A percentile compares a stretch with the other conserved stretches of the same genome.
These are phyloP conservation scores for Neurospora terricola DNA, from an alignment of 495 filamentous ascomycete genomes.

Conservation along the genomic window DNA sequence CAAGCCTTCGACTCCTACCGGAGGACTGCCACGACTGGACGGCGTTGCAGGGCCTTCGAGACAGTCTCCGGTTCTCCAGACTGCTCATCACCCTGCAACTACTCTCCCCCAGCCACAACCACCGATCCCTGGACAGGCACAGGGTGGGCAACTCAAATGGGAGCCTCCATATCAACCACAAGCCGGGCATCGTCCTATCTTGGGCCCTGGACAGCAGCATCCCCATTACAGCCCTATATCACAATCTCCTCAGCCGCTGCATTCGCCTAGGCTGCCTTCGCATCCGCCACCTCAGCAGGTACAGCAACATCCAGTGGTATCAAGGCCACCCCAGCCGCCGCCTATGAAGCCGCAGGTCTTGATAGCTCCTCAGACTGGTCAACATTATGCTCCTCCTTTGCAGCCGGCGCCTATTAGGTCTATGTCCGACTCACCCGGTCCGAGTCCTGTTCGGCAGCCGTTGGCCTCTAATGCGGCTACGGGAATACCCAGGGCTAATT, in stretches of 20 bases:
- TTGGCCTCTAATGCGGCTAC: not conserved
- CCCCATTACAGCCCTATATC: conserved; percentile 8
- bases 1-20: conserved; percentile 13
- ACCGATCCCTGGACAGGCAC: not conserved
- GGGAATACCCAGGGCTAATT: conserved; percentile 1
- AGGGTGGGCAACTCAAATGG: conserved; percentile 31
- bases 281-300: conserved; percentile 11
- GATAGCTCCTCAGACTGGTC: conserved; percentile 27
- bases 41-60: conserved; percentile 5
- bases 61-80: conserved; percentile 5
- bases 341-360: conserved; percentile 19
- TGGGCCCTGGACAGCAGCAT: conserved; percentile 13
- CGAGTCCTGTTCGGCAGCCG: conserved; percentile 2
- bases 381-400: conserved; percentile 26
- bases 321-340: conserved; percentile 19
- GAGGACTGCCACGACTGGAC: conserved; percentile 24
- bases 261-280: conserved; percentile 3
- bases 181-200: not conserved
- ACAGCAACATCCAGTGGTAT: conserved; percentile 6
- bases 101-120: conserved; percentile 2
- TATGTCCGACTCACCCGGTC: not conserved
- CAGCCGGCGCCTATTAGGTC: conserved; percentile 16
- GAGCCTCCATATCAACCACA: conserved; percentile 39
- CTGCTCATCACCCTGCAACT: conserved; percentile 2
- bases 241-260: conserved; percentile 11